Percentiles rank a stretch among this genome's conserved stretches.
Evolutionary conservation across 1,284 basidiomycete genomes (phyloP).

Genomic region (Ganoderma meredithae): DNA sequence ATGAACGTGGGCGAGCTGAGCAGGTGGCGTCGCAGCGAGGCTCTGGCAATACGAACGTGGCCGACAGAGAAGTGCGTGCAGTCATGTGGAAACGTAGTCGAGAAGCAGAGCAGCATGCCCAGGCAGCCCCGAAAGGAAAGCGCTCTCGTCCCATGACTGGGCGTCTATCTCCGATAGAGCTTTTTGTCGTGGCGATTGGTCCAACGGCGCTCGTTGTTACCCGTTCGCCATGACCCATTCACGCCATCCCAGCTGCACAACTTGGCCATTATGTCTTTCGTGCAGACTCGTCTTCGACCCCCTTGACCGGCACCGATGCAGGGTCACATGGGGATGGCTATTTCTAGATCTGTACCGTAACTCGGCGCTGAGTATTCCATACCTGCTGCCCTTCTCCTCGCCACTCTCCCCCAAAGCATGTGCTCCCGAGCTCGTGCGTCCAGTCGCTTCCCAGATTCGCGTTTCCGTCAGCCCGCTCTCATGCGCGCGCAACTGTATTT

Average conservation of each 20-base stretch:
- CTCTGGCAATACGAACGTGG: conserved; percentile 24
- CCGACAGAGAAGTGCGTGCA: neutral
- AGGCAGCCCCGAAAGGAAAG: neutral
- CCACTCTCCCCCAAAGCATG: conserved; percentile 18
- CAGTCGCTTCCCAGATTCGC: conserved; percentile 19
- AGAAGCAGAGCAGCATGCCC: neutral
- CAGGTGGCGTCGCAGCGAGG: conserved; percentile 1
- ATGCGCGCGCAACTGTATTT: neutral
- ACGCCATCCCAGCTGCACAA: neutral
- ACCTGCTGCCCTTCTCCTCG: conserved; percentile 12
- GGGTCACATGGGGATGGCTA: conserved; percentile 16
- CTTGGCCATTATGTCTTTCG: neutral
- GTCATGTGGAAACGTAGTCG: neutral
- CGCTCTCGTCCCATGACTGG: neutral
- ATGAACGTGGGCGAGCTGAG: conserved; percentile 25
- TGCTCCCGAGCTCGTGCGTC: conserved; percentile 16
- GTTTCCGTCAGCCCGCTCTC: neutral
- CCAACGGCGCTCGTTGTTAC: neutral
- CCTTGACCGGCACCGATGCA: neutral
- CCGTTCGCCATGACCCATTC: neutral
- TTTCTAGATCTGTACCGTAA: neutral
- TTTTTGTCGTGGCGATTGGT: neutral
- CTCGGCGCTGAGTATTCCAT: neutral
- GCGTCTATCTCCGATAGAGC: neutral
- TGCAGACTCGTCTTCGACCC: neutral